Evolutionary conservation across 2,329 filamentous ascomycete species (phyloP).

Genomic region (Colletotrichum sp.): DNA sequence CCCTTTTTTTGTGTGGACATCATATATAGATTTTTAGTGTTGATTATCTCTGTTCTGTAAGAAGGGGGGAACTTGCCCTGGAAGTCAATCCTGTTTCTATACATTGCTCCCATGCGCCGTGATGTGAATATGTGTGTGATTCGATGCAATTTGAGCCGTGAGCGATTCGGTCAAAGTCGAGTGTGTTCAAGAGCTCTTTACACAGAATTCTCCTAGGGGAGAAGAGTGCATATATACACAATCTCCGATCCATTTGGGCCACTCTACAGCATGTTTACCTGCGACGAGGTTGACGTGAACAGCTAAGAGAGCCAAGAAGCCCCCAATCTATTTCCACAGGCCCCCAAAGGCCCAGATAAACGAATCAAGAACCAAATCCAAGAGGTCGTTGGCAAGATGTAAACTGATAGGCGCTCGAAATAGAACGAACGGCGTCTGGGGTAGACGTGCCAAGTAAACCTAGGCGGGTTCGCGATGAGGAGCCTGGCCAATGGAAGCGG

Average conservation of each 20-base stretch:
- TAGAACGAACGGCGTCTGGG: neutral
- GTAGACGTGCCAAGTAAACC: neutral
- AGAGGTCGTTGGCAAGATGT: neutral
- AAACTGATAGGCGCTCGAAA: neutral
- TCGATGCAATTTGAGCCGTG: neutral
- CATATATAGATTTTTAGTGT: constrained; percentile 19
- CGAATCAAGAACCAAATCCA: neutral
- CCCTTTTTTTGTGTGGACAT: constrained; percentile 7
- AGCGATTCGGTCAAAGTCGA: neutral
- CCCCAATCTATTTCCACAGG: neutral
- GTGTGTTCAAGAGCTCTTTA: neutral
- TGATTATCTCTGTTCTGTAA: constrained; percentile 16
- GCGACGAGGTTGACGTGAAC: neutral
- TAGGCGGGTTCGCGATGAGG: neutral
- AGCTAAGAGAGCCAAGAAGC: neutral
- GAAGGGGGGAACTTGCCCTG: constrained; percentile 3
- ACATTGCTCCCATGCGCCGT: neutral
- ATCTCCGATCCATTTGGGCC: neutral
- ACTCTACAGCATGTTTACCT: neutral
- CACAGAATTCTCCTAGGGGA: neutral
- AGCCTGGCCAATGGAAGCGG: neutral
- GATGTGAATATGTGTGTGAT: neutral
- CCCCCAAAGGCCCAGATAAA: neutral
- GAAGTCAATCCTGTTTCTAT: constrained; percentile 2
- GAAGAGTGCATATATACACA: constrained; percentile 9